These are phyloP conservation scores for Aspergillus costaricaensis DNA, from an alignment of 2,329 filamentous ascomycete species.

Conservation along the genomic window DNA sequence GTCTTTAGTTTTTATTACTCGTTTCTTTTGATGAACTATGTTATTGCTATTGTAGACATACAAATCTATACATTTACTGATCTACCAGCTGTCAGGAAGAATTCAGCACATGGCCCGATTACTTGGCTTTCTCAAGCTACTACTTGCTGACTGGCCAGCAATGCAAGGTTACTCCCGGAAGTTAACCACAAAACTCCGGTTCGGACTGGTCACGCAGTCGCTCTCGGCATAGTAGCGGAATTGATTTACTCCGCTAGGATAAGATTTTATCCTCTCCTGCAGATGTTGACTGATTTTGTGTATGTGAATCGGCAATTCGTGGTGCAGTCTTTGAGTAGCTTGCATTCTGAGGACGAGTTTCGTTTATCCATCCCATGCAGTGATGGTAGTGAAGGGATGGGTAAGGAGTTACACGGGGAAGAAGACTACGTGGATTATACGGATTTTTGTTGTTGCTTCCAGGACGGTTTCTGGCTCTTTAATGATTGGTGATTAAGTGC, in stretches of 20 bases:
- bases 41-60: too few species aligned
- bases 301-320: neutral
- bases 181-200: neutral
- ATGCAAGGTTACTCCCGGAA: neutral
- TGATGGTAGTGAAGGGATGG: too few species aligned
- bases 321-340: neutral
- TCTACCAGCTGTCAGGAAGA: too few species aligned
- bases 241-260: slow-evolving; percentile 18
- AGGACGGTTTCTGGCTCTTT: too few species aligned
- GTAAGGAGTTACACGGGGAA: too few species aligned
- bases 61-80: too few species aligned
- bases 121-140: too few species aligned
- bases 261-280: slow-evolving; percentile 21
- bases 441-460: too few species aligned
- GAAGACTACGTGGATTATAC: too few species aligned
- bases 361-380: neutral
- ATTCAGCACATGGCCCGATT: neutral
- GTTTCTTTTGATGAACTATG: too few species aligned
- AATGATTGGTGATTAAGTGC: too few species aligned
- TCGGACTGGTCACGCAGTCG: neutral
- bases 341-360: neutral
- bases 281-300: slow-evolving; percentile 17
- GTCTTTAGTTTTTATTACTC: neutral
- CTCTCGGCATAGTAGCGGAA: slow-evolving; percentile 2
- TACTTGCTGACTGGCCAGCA: too few species aligned